Evolutionary conservation across 257 asterid genomes (phyloP).

Genomic region (Solanum arcanum): DNA sequence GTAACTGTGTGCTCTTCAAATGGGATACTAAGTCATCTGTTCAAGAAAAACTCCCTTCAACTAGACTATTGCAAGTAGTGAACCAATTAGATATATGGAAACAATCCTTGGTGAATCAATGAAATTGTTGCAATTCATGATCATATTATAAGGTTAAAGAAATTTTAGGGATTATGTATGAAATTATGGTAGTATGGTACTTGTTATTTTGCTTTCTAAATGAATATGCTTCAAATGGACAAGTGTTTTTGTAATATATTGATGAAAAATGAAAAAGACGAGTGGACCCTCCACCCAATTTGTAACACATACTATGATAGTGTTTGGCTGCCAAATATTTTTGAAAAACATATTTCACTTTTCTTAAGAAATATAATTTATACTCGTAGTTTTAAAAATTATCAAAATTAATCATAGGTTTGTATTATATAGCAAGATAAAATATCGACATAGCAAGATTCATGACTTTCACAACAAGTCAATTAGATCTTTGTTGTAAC

Average conservation of each 20-base stretch:
- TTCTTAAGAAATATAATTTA: too few relatives aligned
- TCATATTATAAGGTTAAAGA: neutral
- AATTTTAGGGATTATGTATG: neutral
- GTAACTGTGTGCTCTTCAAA: neutral
- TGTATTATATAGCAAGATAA: too few relatives aligned
- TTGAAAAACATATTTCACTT: too few relatives aligned
- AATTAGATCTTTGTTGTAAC: too few relatives aligned
- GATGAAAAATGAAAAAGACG: neutral
- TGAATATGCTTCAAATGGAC: neutral
- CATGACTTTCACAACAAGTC: too few relatives aligned
- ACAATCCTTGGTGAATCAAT: neutral
- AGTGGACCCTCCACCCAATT: neutral
- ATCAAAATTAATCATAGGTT: too few relatives aligned
- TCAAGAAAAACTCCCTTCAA: neutral
- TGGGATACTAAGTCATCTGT: neutral
- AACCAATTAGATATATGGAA: neutral
- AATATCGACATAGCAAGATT: too few relatives aligned
- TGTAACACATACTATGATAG: too few relatives aligned
- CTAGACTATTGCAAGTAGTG: neutral
- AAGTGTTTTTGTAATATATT: neutral
- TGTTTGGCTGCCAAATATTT: too few relatives aligned
- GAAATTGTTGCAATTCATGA: neutral
- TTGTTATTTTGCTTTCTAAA: neutral
- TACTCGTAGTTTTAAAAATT: too few relatives aligned
- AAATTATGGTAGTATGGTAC: neutral